These are phyloP conservation scores for Brassica carinata DNA, from an alignment of 345 rosid species.

Conservation along the genomic window DNA sequence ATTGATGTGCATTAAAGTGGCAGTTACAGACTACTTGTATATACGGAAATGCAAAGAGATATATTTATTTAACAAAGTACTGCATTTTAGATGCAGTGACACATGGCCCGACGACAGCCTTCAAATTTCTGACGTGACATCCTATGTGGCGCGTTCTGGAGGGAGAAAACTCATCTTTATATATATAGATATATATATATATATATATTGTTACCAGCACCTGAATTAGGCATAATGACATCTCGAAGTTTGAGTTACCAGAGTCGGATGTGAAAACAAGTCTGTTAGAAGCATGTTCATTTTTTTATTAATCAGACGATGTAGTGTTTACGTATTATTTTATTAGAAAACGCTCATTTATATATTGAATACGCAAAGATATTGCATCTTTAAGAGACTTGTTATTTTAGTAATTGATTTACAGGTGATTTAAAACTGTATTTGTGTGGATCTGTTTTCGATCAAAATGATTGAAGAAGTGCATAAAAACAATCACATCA, in stretches of 20 bases:
- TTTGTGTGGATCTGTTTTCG: constrained; percentile 18
- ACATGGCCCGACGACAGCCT: too few species aligned
- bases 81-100: too few species aligned
- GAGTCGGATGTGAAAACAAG: background rate
- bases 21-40: too few species aligned
- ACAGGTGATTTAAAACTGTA: background rate
- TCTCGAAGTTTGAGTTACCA: background rate
- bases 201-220: background rate
- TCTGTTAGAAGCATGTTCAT: background rate
- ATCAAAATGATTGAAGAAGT: background rate
- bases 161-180: too few species aligned
- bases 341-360: background rate
- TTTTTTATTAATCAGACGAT: too few species aligned
- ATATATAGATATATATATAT: too few species aligned
- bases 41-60: too few species aligned
- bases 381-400: background rate
- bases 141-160: too few species aligned
- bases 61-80: too few species aligned
- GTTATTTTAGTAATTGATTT: background rate
- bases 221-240: background rate
- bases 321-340: background rate
- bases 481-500: background rate
- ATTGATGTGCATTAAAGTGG: too few species aligned
- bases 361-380: background rate
- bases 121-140: too few species aligned